Evolutionary conservation across 1,284 basidiomycete species (phyloP), one percentile per base, ranked within the genome.

Genomic region (Microbotryum silenes-acaulis): DNA sequence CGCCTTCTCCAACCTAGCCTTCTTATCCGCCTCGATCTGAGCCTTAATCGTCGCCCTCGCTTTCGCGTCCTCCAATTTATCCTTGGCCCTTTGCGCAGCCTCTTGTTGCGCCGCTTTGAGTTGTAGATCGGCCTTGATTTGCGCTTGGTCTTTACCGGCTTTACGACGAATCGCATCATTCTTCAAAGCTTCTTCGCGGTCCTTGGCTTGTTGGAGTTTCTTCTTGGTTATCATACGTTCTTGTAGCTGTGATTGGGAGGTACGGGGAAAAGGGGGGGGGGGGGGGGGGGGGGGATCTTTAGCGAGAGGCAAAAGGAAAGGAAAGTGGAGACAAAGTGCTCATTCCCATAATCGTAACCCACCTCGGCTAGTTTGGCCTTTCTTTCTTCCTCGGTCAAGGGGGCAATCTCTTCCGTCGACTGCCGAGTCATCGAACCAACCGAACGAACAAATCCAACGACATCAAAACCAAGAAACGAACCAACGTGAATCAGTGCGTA

Each of bases 301-400:
- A 47, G 18, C 20, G 18, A 20, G 46, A 47, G 46, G 20, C 23
- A 23, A 47, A 23, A 23, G 46, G 46, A 6, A 23, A 47, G n/a
- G 23, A 6, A 27, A 27, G 27, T 3, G 27, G 16, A 1, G 46
- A 2, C 16, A 8, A 23, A 23, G 21, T 8, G 46, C 20, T 47
- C 20, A 47, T 8, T 47, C 46, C 21, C 20, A 16, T 8, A 12
- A 2, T 10, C 20, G 46, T 9, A 20, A 23, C 73, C 67, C 29
- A 77, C 66, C 67, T 97, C 91, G 1, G 79, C 83, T 0, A 97
- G 81, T 72, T 85, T 89, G 66, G 85, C 80, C 66, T 85, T 83
- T 81, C 88, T 96, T 76, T 98, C 91, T 72, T 97, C 91, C 75
- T 97, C 91, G 0, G 93, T 97, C 57, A 97, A 77, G 0, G 94